Evolutionary conservation across 2,329 filamentous ascomycete genomes (phyloP), one percentile per base, ranked within the genome.

Genomic region (Beauveria rudraprayagi): DNA sequence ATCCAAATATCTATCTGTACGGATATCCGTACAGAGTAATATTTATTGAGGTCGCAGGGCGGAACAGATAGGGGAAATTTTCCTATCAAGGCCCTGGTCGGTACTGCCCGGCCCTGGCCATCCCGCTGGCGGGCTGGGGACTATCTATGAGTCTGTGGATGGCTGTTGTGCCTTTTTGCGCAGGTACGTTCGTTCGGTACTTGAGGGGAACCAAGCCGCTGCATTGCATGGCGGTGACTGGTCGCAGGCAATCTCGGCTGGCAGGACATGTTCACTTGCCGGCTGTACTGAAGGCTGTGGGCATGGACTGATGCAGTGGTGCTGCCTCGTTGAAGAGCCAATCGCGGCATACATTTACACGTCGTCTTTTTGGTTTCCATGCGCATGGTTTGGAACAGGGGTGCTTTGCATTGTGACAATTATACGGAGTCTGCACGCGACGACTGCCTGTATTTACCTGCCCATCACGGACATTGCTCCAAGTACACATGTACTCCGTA

Each of bases 331-430:
- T n/a, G 34, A 43, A 52, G 43, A 22, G 30, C 37, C 52, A 54
- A 55, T 55, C 52, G 52, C 52, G 52, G 44, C 22, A 55, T 44
- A 43, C 24, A 34, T 10, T 14, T 26, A 37, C 16, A 40, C 16
- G 10, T 19, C 22, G 51, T 26, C 34, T 54, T 37, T 34, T 54
- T 54, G 51, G 19, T 54, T 44, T 56, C n/a, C 28, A 47, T 56
- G 41, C 54, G 54, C 54, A 56, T 56, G 43, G 43, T 43, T 47
- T 28, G 54, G 54, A 56, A 47, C 54, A 56, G 40, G 54, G 54
- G 19, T 43, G 17, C 30, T 34, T 34, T 34, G 30, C 30, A 34
- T 34, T 34, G 30, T 34, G 4, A 34, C 14, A 5, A 34, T 34
- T 5, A 10, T 34, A 34, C 30, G 30, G 30, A 34, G 30, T 34